Base-by-base conservation (phyloP, 2,329 filamentous ascomycete species). In the Talaromyces amestolkiae region DNA sequence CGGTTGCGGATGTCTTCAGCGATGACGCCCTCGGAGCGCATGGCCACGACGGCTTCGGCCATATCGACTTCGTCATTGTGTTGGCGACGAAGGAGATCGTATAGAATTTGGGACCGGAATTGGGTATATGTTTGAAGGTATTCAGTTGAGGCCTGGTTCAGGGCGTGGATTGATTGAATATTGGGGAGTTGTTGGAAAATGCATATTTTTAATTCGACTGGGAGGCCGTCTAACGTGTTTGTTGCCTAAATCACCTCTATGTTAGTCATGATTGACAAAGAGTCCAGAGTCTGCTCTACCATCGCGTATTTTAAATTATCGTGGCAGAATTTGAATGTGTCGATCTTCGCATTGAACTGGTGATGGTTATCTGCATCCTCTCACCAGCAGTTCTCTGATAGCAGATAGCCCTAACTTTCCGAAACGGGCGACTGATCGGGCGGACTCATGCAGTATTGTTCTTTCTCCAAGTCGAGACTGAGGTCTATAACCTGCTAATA, bases 1-100 rank as follows among this genome's bases (percentile, higher is more conserved):
- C 31, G 45, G 4, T 61, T 61, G 1, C 31, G 41, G 11, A 17
- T 19, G n/a, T 66, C 35, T 24, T 68, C 58, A 2, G 64, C 62
- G 3, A 63, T 35, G 1, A 72, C 33, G 1, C 64, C 66, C 62
- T 62, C 63, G 2, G 71, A 71, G 33, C 70, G 70, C 15, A 70
- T 39, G 10, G 70, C 70, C 35, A 64, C 49, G 13, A 72, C 39
- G 19, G 69, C 70, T 27, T 72, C 71, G 4, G 39, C 8, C 2
- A 70, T 65, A 8, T 66, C 56, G 2, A 72, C 63, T 13, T 67
- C 39, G 8, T 60, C 65, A 19, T 51, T 58, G 37, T 70, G 67
- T 11, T 66, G 51, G 10, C 11, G 19, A 19, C 54, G 54, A 3
- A 72, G 13, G 7, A 67, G 4, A 6, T 27, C n/a, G 0, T 31